Percentiles rank a stretch among this genome's conserved stretches.
Evolutionary conservation across 345 rosid genomes (phyloP).

Genomic region (Ailanthus altissimus): DNA sequence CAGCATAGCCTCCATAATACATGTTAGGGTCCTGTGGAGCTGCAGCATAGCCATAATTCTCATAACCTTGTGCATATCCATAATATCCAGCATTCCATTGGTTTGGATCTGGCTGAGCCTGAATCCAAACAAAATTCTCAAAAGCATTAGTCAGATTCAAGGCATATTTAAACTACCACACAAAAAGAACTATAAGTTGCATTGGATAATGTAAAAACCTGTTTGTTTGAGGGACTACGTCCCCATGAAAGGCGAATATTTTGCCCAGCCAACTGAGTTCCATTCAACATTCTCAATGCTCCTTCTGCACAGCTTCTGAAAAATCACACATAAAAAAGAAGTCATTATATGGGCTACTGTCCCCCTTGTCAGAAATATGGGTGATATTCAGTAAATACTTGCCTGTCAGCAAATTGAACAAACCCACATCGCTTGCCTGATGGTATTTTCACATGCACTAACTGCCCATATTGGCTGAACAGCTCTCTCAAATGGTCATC

Average conservation of each 20-base stretch:
- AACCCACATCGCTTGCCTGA: constrained; percentile 84
- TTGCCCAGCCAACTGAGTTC: constrained; percentile 75
- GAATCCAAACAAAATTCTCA: constrained; percentile 11
- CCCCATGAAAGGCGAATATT: constrained; percentile 94
- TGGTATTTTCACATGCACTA: constrained; percentile 85
- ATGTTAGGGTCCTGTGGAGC: constrained; percentile 77
- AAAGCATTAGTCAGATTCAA: neutral
- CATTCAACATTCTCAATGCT: constrained; percentile 66
- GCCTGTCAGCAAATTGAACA: constrained; percentile 89
- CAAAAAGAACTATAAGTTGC: neutral
- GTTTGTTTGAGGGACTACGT: constrained; percentile 82
- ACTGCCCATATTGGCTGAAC: constrained; percentile 77
- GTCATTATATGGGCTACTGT: neutral
- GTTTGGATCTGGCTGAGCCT: constrained; percentile 60
- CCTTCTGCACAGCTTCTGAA: constrained; percentile 85
- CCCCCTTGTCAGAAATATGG: neutral
- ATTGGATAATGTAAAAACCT: constrained; percentile 36
- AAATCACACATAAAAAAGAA: constrained; percentile 14
- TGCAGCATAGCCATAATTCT: constrained; percentile 70
- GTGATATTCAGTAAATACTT: constrained; percentile 14
- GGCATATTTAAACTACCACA: neutral
- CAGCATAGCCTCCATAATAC: constrained; percentile 82
- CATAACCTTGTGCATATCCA: constrained; percentile 76
- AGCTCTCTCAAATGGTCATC: constrained; percentile 77
- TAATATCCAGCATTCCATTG: constrained; percentile 71